Base-by-base conservation (phyloP, 225 moss, liverwort and hornwort genomes). In the Pseudisothecium myosuroides region DNA sequence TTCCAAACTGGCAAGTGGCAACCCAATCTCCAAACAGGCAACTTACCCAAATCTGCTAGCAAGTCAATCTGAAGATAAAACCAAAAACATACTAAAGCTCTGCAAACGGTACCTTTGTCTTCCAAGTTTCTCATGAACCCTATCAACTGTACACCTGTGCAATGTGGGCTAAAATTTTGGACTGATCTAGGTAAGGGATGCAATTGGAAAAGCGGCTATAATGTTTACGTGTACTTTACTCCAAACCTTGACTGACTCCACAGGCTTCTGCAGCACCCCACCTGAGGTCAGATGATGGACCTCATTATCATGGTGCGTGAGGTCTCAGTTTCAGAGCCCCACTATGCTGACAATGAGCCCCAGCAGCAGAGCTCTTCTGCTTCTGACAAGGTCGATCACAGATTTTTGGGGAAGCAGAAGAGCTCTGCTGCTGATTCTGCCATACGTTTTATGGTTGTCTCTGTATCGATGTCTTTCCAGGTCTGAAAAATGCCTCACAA, bases 261-360 rank as follows among this genome's bases (percentile, higher is more conserved):
- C 64, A 64, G 36, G 85, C 89, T 32, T 93, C 91, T 89, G 92
- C 92, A 45, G 92, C 90, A 71, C 80, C 89, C 50, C 81, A 63
- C 87, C 56, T 80, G 69, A 81, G 36, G 75, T 50, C 82, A 89
- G 74, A 36, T 15, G 39, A 16, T 61, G 54, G 61, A 49, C 34
- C 50, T 85, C 62, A 62, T 76, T 14, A 75, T 52, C 76, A 28
- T 47, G 61, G 24, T 37, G 49, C 45, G 36, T 76, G 68, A 68
- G 68, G 54, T 18, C 34, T 83, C 76, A 27, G 64, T 22, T 76
- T 54, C 37, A 36, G 64, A 56, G 45, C 55, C 45, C 45, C 17
- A 28, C 67, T 36, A 34, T 23, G 37, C 67, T 67, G 75, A 84
- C 78, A 56, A 28, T 76, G 43, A 56, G 55, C 31, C 22, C 39